These are phyloP conservation scores for Backusella macrospora DNA, from an alignment of 192 early-diverging fungal species.

Conservation along the genomic window DNA sequence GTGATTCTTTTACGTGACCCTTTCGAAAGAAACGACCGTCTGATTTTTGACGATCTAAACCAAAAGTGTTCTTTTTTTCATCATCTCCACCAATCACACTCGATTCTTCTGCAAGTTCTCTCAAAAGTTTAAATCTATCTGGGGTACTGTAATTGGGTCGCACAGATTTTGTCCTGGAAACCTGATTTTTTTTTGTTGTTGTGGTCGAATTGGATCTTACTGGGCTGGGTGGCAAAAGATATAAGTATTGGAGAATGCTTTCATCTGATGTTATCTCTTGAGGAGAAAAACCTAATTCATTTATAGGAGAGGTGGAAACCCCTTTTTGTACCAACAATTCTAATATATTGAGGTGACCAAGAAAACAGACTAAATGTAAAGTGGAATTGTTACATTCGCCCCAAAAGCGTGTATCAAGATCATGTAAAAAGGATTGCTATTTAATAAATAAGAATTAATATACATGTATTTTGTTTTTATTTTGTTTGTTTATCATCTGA, in stretches of 20 bases:
- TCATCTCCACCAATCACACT: background rate
- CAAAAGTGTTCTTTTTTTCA: constrained; percentile 2
- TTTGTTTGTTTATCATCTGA: background rate
- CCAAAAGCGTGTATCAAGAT: constrained; percentile 27
- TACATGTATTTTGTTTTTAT: background rate
- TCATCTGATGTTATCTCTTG: constrained; percentile 19
- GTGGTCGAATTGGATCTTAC: background rate
- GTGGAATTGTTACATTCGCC: constrained; percentile 32
- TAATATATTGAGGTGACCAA: constrained; percentile 21
- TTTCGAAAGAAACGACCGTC: constrained; percentile 25
- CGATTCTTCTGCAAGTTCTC: constrained; percentile 31
- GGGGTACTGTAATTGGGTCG: constrained; percentile 36
- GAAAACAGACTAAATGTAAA: constrained; percentile 27
- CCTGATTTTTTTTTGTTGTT: background rate
- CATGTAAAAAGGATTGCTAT: constrained; percentile 25
- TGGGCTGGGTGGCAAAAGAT: background rate
- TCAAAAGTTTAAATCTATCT: constrained; percentile 30
- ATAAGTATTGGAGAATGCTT: background rate
- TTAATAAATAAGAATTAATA: background rate
- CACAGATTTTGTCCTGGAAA: background rate
- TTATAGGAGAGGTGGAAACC: constrained; percentile 13
- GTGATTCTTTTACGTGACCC: constrained; percentile 27
- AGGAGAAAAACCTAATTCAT: constrained; percentile 25
- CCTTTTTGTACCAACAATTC: constrained; percentile 25
- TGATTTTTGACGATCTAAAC: background rate